Evolutionary conservation across 805 yeast species (phyloP).

Genomic region (Alloascoidea hylecoeti): DNA sequence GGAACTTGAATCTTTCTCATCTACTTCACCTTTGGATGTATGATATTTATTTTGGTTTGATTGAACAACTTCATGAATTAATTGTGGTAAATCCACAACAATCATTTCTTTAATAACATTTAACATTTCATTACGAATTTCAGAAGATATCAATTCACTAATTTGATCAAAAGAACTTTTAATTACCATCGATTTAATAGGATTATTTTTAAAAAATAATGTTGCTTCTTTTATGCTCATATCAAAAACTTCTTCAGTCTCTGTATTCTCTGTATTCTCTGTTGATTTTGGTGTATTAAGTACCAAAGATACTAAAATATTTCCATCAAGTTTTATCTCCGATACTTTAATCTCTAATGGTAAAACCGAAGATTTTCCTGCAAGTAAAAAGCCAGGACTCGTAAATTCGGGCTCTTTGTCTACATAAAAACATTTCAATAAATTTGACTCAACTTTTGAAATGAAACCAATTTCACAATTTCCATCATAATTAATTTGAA

Average conservation of each 20-base stretch:
- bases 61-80: background rate
- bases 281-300: background rate
- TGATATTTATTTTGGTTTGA: background rate
- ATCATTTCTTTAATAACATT: background rate
- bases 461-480: background rate
- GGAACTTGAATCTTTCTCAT: background rate
- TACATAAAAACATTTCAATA: background rate
- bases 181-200: background rate
- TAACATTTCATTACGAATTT: background rate
- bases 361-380: background rate
- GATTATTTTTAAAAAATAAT: background rate
- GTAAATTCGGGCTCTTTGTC: background rate
- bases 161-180: background rate
- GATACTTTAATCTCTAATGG: background rate
- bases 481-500: background rate
- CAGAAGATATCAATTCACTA: background rate
- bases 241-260: background rate
- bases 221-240: background rate
- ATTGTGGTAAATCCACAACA: background rate
- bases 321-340: conserved; percentile 1
- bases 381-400: conserved; percentile 1
- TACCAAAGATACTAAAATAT: background rate
- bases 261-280: background rate
- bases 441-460: background rate
- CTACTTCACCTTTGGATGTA: background rate